Evolutionary conservation across 2,329 filamentous ascomycete species (phyloP), one percentile per base, ranked within the genome.

Genomic region (Aspergillus brasiliensis): DNA sequence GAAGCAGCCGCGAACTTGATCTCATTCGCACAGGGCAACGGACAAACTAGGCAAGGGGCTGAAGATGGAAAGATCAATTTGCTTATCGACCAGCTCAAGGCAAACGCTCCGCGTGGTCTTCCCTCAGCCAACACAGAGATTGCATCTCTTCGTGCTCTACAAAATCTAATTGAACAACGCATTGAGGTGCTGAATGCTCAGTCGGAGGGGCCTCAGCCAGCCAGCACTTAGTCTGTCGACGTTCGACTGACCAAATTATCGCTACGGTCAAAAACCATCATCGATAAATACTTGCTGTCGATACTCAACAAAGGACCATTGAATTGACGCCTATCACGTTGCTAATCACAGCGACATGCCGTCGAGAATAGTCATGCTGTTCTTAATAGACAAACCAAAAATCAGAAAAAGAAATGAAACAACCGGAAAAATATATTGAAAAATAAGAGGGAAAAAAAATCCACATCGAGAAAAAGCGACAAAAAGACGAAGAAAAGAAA

Each of bases 1-100:
- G 70, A 75, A 57, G 74, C 73, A 31, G 69, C 70, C 38, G 60
- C 68, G 51, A 73, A 72, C 59, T 63, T 76, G n/a, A 58, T 74
- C 47, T 62, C 59, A n/a, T 72, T 76, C 59, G 67, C 71, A 15
- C 62, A 62, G 38, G 60, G 51, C 11, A 62, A 66, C 52, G 31
- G 31, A 6, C 62, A 57, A 19, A 57, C 63, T 40, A 47, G 40
- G 3, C 25, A 42, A n/a, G 28, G 46, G 17, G 42, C 60, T 23
- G 62, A 70, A 15, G 58, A 65, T 11, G 63, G 62, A 54, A 67
- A 65, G 46, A 67, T 72, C 40, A 62, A 55, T 49, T 66, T 70
- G n/a, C 63, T 76, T 31, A 69, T 76, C 37, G 69, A 73, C 51
- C 67, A 72, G 40, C 61, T 76, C n/a, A 65, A 69, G 57, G 67